A percentile compares a stretch with the other conserved stretches of the same genome.
phyloP scores from a whole-genome alignment of 169 alveolate genomes.

The Cryptosporidium canis region DNA sequence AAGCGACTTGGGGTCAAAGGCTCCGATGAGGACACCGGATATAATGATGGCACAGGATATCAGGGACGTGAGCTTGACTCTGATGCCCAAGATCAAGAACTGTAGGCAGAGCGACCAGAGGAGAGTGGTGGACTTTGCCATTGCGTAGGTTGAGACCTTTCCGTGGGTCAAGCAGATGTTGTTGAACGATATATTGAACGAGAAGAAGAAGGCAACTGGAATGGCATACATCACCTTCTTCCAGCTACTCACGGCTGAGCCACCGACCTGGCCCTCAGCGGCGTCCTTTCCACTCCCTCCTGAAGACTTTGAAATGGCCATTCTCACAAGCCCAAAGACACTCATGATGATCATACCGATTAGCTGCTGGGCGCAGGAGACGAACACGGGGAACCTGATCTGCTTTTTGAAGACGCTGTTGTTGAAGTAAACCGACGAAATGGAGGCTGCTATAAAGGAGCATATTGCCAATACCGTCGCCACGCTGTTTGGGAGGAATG shows the following conservation, averaged over 20 bases:
- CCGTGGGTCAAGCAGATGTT: slow-evolving; percentile 68
- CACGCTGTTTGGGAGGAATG: slow-evolving; percentile 63
- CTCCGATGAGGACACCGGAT: slow-evolving; percentile 64
- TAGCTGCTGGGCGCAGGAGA: slow-evolving; percentile 59
- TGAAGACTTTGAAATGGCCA: slow-evolving; percentile 9
- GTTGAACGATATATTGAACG: slow-evolving; percentile 66
- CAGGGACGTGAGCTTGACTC: slow-evolving; percentile 49
- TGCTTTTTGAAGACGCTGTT: slow-evolving; percentile 42
- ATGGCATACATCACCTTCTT: slow-evolving; percentile 59
- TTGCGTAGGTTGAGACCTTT: slow-evolving; percentile 65
- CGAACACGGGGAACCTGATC: slow-evolving; percentile 60
- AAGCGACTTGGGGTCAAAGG: slow-evolving; percentile 69
- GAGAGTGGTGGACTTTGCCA: slow-evolving; percentile 67
- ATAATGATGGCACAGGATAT: slow-evolving; percentile 63
- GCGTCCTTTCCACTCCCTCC: slow-evolving; percentile 3
- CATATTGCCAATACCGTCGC: slow-evolving; percentile 64
- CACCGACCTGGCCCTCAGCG: not conserved
- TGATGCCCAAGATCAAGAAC: slow-evolving; percentile 39
- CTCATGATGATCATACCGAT: slow-evolving; percentile 67
- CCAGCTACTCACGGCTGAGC: slow-evolving; percentile 10
- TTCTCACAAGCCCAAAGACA: slow-evolving; percentile 11
- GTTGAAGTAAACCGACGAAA: slow-evolving; percentile 58
- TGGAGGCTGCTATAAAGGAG: slow-evolving; percentile 62
- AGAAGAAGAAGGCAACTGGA: slow-evolving; percentile 72
- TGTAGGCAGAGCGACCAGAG: slow-evolving; percentile 58